These are phyloP conservation scores for Kodamaea plutei DNA, from an alignment of 1,139 yeast genomes.

Conservation along the genomic window DNA sequence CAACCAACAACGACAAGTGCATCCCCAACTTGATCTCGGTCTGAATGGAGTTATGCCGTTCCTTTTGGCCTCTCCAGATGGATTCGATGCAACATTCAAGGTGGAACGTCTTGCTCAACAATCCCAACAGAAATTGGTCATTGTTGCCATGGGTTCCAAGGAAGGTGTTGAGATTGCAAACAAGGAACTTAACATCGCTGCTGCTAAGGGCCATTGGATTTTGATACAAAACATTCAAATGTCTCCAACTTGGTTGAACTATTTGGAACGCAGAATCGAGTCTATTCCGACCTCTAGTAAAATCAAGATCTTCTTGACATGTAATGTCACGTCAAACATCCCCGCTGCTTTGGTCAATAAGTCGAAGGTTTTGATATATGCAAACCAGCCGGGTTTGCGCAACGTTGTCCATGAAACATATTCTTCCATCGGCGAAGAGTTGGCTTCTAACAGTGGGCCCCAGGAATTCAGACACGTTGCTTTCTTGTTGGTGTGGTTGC, in stretches of 20 bases:
- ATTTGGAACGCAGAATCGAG: conserved; percentile 45
- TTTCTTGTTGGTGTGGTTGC: conserved; percentile 67
- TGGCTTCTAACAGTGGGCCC: conserved; percentile 3
- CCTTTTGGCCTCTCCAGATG: conserved; percentile 56
- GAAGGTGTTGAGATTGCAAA: conserved; percentile 63
- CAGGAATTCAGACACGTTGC: conserved; percentile 44
- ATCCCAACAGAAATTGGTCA: conserved; percentile 22
- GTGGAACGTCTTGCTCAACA: conserved; percentile 43
- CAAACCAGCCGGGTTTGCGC: conserved; percentile 59
- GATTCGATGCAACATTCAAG: conserved; percentile 62
- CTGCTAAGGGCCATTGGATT: conserved; percentile 58
- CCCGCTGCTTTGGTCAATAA: conserved; percentile 54
- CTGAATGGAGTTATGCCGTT: conserved; percentile 29
- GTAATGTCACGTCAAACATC: conserved; percentile 45
- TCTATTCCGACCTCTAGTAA: conserved; percentile 13
- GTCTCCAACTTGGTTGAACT: conserved; percentile 60
- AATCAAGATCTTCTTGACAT: conserved; percentile 59
- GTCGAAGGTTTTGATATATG: conserved; percentile 54
- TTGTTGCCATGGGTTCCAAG: conserved; percentile 71
- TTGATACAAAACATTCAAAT: conserved; percentile 76
- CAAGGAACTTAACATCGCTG: conserved; percentile 44
- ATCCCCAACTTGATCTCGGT: background rate
- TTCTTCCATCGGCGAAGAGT: conserved; percentile 19
- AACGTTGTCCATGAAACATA: conserved; percentile 43
- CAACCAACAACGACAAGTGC: background rate